Base-by-base conservation (phyloP, 2,329 filamentous ascomycete genomes). In the Trichoderma brevicompactum region DNA sequence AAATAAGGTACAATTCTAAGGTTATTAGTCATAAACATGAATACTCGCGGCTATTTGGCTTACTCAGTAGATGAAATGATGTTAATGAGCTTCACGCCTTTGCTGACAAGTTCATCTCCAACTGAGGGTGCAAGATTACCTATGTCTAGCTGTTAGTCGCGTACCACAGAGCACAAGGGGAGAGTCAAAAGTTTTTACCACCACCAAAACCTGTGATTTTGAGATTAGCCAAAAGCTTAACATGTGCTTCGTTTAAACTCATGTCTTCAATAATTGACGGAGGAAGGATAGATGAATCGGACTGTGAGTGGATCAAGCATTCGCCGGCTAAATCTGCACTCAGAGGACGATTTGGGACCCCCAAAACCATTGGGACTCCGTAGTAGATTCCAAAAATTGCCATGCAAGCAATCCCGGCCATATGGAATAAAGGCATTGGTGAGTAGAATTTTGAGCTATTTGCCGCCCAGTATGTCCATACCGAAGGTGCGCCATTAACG, bases 221-320 rank as follows among this genome's bases (percentile, higher is more conserved):
- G 2, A 82, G 58, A 34, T 74, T 75, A 7, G 66, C 66, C 8
- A 83, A 69, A 0, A 69, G 48, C 2, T 70, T 67, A 6, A 78
- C 67, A 2, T 74, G 69, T 2, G 76, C 70, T 0, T 75, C 69
- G 2, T 67, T 72, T 36, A 77, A 71, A 55, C 75, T 77, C 70
- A 83, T 73, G 2, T 82, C 80, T 52, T 82, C 80, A 1, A 83
- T 62, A 15, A 82, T 73, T 0, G 77, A 74, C 0, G 81, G 80
- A 1, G 79, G 74, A 5, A 79, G 65, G 0, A 78, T 13, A 0
- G 72, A 66, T 2, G 72, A 69, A 13, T 79, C 72, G 0, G 72
- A 69, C 0, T 71, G 65, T 4, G 70, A 66, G 23, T 76, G 41
- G 0, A 73, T 48, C 5, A 80, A 50, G 10, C 73, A 74, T 12